Evolutionary conservation across 2,329 filamentous ascomycete species (phyloP), one percentile per base, ranked within the genome.

Genomic region (Nemania bipapillata): DNA sequence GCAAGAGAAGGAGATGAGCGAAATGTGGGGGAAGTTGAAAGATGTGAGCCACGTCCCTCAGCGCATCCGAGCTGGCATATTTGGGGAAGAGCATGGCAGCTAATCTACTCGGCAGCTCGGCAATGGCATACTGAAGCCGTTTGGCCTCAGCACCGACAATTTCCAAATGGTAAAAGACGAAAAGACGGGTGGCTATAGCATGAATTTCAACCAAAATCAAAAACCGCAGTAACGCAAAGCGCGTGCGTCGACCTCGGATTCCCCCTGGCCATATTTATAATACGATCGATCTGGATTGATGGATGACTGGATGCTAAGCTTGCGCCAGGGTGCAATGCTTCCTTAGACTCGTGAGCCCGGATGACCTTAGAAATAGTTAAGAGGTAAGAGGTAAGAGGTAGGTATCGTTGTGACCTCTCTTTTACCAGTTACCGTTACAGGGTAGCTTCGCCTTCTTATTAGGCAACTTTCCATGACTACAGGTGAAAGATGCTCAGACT

Each of bases 11-110:
- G 96, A 99, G 81, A 93, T 96, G 87, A 90, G 87, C 2, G 95
- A 99, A 82, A 97, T 98, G 94, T 97, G 97, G 94, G 92, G 91
- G 20, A 97, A 98, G 83, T 81, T 99, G 75, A 97, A 97, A 78
- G 90, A 91, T 74, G 88, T 89, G 72, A 82, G 87, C 24, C 32
- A 11, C 32, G 17, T 7, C 58, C 32, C 20, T 42, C 53, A 3
- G 11, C 20, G 6, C 42, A 12, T 45, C 28, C 22, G 12, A 42
- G 12, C 17, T 37, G 52, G 17, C 8, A 32, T 32, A 7, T 32
- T n/a, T 7, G 11, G 5, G 20, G 3, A 5, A 22, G 28, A 45
- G 12, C 20, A 3, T 66, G 17, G 24, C 9, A 32, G 28, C 65
- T 71, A 35, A 68, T n/a, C 20, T 11, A 20, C 12, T 47, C 47